A percentile compares a stretch with the other conserved stretches of the same genome.
Evolutionary conservation across 2,329 filamentous ascomycete species (phyloP).

Genomic region (Colletotrichum karsti): DNA sequence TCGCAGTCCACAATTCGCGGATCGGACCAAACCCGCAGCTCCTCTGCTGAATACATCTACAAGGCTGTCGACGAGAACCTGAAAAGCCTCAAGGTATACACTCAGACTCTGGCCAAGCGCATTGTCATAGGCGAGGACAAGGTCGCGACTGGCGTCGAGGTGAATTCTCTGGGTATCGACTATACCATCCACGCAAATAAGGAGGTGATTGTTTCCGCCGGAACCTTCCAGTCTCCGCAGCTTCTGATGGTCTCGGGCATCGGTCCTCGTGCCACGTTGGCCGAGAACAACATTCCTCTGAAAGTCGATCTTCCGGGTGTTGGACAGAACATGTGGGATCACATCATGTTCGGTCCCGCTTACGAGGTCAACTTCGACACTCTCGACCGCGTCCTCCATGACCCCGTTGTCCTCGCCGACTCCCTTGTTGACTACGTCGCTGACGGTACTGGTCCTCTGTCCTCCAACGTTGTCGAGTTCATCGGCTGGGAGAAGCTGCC

Average conservation of each 20-base stretch:
- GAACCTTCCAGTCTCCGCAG: conserved; percentile 83
- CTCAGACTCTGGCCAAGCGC: conserved; percentile 49
- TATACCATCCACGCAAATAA: conserved; percentile 36
- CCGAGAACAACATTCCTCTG: conserved; percentile 48
- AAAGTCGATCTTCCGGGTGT: conserved; percentile 71
- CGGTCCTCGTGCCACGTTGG: conserved; percentile 50
- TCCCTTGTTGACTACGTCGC: background rate
- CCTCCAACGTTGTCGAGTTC: conserved; percentile 17
- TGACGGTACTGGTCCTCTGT: background rate
- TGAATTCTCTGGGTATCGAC: conserved; percentile 33
- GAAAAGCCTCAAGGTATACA: conserved; percentile 48
- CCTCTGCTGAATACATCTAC: background rate
- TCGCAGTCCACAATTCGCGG: background rate
- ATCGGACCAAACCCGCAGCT: background rate
- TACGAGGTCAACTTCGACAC: background rate
- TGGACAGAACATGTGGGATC: conserved; percentile 76
- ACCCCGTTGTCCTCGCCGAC: background rate
- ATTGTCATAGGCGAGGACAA: conserved; percentile 51
- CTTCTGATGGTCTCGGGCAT: conserved; percentile 65
- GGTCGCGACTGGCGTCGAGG: conserved; percentile 49
- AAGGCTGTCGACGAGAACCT: conserved; percentile 31
- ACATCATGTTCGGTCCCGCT: background rate
- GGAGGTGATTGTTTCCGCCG: conserved; percentile 83
- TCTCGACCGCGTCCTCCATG: background rate
- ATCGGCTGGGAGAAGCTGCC: conserved; percentile 34